phyloP scores from a whole-genome alignment of 345 rosid genomes.

The Anacardium occidentale region DNA sequence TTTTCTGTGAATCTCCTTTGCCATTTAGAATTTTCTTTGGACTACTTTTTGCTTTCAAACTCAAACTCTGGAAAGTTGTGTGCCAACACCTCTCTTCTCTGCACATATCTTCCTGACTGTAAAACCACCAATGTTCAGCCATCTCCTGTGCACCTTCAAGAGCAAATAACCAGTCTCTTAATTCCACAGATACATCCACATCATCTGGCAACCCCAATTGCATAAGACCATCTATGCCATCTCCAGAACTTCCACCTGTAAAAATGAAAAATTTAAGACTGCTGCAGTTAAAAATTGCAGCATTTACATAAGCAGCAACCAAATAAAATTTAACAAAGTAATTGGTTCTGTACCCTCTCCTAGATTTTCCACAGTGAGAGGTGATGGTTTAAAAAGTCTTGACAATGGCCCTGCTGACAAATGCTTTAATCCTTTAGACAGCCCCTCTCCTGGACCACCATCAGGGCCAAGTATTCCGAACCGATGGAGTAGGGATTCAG shows the following conservation, averaged over 20 bases:
- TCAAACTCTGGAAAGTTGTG: constrained; percentile 63
- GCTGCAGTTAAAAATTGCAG: constrained; percentile 4
- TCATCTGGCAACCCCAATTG: constrained; percentile 80
- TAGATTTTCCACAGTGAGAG: constrained; percentile 46
- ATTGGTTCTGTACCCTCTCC: constrained; percentile 39
- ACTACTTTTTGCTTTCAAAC: constrained; percentile 51
- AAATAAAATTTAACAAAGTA: not conserved
- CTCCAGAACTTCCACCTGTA: constrained; percentile 49
- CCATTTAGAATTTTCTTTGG: constrained; percentile 39
- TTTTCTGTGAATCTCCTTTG: constrained; percentile 38
- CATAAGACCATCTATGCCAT: constrained; percentile 43
- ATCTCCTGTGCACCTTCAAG: constrained; percentile 81
- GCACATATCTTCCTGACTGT: constrained; percentile 39
- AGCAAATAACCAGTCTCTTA: constrained; percentile 96
- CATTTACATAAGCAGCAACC: not conserved
- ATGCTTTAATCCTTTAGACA: constrained; percentile 75
- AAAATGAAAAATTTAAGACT: constrained; percentile 25
- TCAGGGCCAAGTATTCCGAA: constrained; percentile 86
- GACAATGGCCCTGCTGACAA: constrained; percentile 81
- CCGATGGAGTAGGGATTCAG: constrained; percentile 84
- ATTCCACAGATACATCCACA: constrained; percentile 71
- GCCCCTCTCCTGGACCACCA: constrained; percentile 94
- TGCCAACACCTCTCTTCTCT: constrained; percentile 96
- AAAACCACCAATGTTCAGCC: constrained; percentile 57
- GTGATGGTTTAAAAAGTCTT: constrained; percentile 73